Evolutionary conservation across 2,329 filamentous ascomycete species (phyloP), one percentile per base, ranked within the genome.

Genomic region (Alternaria longipes): DNA sequence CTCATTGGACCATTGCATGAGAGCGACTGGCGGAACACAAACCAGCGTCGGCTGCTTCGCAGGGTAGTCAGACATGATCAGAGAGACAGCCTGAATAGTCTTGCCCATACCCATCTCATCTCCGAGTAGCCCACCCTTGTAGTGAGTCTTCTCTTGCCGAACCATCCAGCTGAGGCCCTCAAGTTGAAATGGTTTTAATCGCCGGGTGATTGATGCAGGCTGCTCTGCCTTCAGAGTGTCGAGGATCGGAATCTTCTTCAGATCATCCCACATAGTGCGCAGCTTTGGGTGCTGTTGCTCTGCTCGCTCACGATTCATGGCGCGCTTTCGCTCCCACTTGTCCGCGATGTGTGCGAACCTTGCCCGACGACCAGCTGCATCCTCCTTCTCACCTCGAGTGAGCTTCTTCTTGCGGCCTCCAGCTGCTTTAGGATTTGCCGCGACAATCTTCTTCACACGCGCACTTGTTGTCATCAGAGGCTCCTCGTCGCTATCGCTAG

Each of bases 21-120:
- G 81, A 41, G 94, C 94, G 41, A 97, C 94, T 0, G 94, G 94
- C 0, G 94, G 94, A 0, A 97, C 93, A 34, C 97, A 85, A 1
- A 98, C 94, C 4, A 98, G 84, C 0, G 93, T 91, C 1, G 95
- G 94, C 56, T 90, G 82, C 68, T 90, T 91, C 22, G 89, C 91
- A 4, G 94, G 94, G 72, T 92, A 97, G 76, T 98, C 94, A 1
- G 94, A 97, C 95, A 98, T 98, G 79, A 99, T 93, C 45, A 99
- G 86, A 3, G 94, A 97, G 18, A 99, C 95, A 3, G 95, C 94
- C 79, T 99, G 95, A 52, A 99, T 98, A 0, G 95, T 99, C 82
- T 99, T 99, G 51, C 95, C 95, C 81, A 99, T 91, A 20, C 95
- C 95, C 95, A 99, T 99, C 80, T 99, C 95, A 70, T 99, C 95